phyloP scores from a whole-genome alignment of 345 rosid genomes.

The Toxicodendron radicans region DNA sequence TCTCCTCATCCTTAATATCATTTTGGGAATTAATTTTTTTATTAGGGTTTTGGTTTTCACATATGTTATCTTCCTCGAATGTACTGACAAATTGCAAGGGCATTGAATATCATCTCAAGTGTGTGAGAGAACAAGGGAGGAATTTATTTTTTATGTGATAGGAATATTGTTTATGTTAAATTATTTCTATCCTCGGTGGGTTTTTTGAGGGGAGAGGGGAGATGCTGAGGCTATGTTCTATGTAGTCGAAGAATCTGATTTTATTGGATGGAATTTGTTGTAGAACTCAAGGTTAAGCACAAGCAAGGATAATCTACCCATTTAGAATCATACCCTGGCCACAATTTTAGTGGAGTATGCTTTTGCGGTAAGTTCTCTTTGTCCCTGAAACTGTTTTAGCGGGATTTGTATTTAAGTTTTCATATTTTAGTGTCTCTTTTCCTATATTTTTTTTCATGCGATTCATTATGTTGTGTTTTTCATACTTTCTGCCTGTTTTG shows the following conservation, averaged over 20 bases:
- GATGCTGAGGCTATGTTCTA: no score
- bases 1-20: no score
- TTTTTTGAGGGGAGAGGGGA: neutral
- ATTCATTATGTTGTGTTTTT: neutral
- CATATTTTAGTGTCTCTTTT: neutral
- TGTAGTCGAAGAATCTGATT: neutral
- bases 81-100: no score
- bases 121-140: neutral
- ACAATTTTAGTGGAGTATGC: conserved; percentile 84
- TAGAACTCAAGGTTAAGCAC: conserved; percentile 56
- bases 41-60: no score
- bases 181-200: neutral
- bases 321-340: conserved; percentile 86
- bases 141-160: no score
- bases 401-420: neutral
- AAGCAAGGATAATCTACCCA: conserved; percentile 25
- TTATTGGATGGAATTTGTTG: neutral
- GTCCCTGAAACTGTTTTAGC: neutral
- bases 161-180: no score
- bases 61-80: no score
- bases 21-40: no score
- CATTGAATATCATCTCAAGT: no score
- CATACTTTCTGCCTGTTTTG: no score
- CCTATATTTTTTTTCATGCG: neutral
- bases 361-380: conserved; percentile 66